Conservation (phyloP, 345 rosid genomes). For the Brassica rapa region DNA sequence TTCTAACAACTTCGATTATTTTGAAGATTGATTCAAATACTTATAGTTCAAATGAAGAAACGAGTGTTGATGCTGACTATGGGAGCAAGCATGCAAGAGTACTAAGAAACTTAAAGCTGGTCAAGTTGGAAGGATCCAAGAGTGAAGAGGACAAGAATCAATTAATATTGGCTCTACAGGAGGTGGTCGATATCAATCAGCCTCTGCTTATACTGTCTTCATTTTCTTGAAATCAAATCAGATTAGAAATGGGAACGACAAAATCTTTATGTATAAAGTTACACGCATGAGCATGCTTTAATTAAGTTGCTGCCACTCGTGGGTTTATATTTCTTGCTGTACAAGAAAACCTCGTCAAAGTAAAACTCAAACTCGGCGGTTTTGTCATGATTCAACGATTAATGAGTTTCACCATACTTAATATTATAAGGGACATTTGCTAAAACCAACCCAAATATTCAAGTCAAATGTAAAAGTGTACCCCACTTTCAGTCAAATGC, state of each 20-base stretch:
- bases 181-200: constrained; percentile 27
- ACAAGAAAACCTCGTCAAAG: constrained; percentile 23
- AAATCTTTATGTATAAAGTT: constrained; percentile 4
- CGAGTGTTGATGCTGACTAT: constrained; percentile 4
- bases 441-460: too few relatives aligned
- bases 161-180: constrained; percentile 38
- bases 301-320: constrained; percentile 13
- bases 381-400: background rate
- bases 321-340: constrained; percentile 21
- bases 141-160: constrained; percentile 34
- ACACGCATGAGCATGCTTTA: constrained; percentile 27
- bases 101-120: constrained; percentile 39
- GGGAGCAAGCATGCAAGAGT: constrained; percentile 37
- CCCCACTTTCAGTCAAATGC: too few relatives aligned
- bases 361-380: background rate
- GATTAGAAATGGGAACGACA: background rate
- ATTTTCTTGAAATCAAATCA: background rate
- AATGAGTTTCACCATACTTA: constrained; percentile 8
- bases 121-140: constrained; percentile 52
- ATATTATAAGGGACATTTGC: too few relatives aligned
- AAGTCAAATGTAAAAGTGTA: too few relatives aligned
- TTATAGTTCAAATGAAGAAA: constrained; percentile 28
- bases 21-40: constrained; percentile 48
- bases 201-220: constrained; percentile 11
- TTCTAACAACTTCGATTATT: constrained; percentile 5